phyloP scores from a whole-genome alignment of 1,284 basidiomycete species.

The Bjerkandera adusta region DNA sequence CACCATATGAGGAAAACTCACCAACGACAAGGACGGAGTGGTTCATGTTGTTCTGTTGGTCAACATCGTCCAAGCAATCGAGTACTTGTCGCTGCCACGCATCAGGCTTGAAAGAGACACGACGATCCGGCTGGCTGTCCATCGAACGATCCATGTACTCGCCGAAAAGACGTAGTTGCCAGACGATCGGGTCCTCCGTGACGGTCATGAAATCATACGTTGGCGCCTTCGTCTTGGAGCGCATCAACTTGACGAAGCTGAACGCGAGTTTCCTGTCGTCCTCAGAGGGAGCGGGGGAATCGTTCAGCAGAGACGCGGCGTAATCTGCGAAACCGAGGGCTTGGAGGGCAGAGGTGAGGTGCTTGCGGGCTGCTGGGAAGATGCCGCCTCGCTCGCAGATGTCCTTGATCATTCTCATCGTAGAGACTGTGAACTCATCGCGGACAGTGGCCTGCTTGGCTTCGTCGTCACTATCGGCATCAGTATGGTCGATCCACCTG shows the following conservation, averaged over 20 bases:
- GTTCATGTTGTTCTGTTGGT: slow-evolving; percentile 23
- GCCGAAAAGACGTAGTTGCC: slow-evolving; percentile 70
- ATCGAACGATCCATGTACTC: slow-evolving; percentile 71
- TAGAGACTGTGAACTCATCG: slow-evolving; percentile 42
- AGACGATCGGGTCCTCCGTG: slow-evolving; percentile 51
- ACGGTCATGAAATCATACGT: slow-evolving; percentile 55
- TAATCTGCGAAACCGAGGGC: slow-evolving; percentile 46
- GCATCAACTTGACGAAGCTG: slow-evolving; percentile 52
- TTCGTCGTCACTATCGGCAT: slow-evolving; percentile 29
- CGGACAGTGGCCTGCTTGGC: slow-evolving; percentile 32
- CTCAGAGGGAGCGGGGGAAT: slow-evolving; percentile 14
- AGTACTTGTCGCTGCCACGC: slow-evolving; percentile 68
- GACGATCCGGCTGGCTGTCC: slow-evolving; percentile 53
- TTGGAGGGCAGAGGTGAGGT: slow-evolving; percentile 38
- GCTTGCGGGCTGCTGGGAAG: slow-evolving; percentile 36
- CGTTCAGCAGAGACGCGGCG: slow-evolving; percentile 25
- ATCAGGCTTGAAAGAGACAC: slow-evolving; percentile 65
- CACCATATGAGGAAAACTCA: slow-evolving; percentile 28
- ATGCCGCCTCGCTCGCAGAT: slow-evolving; percentile 37
- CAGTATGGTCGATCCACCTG: slow-evolving; percentile 48
- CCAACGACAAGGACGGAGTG: slow-evolving; percentile 66
- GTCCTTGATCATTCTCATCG: slow-evolving; percentile 47
- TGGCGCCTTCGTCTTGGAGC: slow-evolving; percentile 39
- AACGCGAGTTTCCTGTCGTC: slow-evolving; percentile 47
- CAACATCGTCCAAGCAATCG: slow-evolving; percentile 51